Base-by-base conservation (phyloP, 1,284 basidiomycete species). In the Microbotryum intermedium region DNA sequence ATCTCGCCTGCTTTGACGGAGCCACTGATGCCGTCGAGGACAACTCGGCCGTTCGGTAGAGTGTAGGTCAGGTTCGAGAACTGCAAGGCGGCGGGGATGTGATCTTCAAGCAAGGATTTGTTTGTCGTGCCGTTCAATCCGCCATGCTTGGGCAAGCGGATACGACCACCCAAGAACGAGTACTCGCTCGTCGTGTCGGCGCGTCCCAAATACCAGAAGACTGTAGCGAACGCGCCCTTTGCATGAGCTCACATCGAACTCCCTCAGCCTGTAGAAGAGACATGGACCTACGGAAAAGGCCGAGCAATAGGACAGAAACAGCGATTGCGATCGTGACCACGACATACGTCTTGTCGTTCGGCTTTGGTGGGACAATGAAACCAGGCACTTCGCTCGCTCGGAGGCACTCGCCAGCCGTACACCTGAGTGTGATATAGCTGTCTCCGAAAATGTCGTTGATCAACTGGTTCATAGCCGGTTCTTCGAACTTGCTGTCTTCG, bases 381-480 rank as follows among this genome's bases (percentile, higher is more conserved):
- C 94, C 94, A 1, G 94, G 94, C 4, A 97, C 91, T 75, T 91
- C 88, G 0, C 88, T 90, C 71, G 85, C 90, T 73, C 95, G 90
- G 71, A 98, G 74, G 73, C 94, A 97, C 76, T 97, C 94, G 30
- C 94, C 94, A 10, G 88, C 85, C 1, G 87, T 78, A 71, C 94
- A 98, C 50, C 85, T 76, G 55, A 97, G 80, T 4, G 88, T 87
- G 73, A 98, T 98, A 70, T 85, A 87, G 1, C 79, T 79, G 74
- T 98, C 94, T 9, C 90, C 94, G 69, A 98, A 97, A 66, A 98
- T 85, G 66, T 87, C 85, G 71, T 86, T 84, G 74, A 98, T 97
- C 53, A 98, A 81, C 42, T 85, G 80, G 72, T 97, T 95, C 94
- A 97, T 97, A 0, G 88, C 90, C 0, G 90, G 90, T 71, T 98